These are phyloP conservation scores for Cyclotella choctawhatcheeana DNA, from an alignment of 108 stramenopile genomes.

Conservation along the genomic window DNA sequence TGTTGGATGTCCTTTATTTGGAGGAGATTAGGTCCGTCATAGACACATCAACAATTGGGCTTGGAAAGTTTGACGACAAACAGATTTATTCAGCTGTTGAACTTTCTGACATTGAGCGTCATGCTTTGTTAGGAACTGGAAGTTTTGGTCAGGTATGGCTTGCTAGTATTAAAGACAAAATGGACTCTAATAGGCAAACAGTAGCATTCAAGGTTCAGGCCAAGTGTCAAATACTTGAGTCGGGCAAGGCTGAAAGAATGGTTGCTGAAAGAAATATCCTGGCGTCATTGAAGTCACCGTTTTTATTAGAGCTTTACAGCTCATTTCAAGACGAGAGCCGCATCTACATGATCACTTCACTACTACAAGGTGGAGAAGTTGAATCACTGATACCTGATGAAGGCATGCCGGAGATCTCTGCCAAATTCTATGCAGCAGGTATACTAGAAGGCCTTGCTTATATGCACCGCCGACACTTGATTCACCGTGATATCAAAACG, in stretches of 20 bases:
- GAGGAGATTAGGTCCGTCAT: slow-evolving; percentile 15
- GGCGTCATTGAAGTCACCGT: slow-evolving; percentile 59
- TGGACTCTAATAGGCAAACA: neutral
- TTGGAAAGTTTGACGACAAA: slow-evolving; percentile 28
- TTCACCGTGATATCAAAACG: slow-evolving; percentile 84
- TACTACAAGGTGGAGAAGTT: slow-evolving; percentile 72
- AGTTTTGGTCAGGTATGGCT: slow-evolving; percentile 35
- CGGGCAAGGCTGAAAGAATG: slow-evolving; percentile 9
- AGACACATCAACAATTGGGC: slow-evolving; percentile 32
- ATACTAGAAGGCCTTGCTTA: slow-evolving; percentile 63
- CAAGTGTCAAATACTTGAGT: slow-evolving; percentile 21
- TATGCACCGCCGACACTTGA: slow-evolving; percentile 68
- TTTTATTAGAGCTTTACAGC: slow-evolving; percentile 59
- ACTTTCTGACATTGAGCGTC: slow-evolving; percentile 12
- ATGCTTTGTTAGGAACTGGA: slow-evolving; percentile 20
- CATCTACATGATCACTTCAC: slow-evolving; percentile 77
- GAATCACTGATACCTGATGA: slow-evolving; percentile 18
- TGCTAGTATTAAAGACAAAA: slow-evolving; percentile 10
- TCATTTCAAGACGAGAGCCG: slow-evolving; percentile 65
- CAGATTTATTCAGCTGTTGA: slow-evolving; percentile 15
- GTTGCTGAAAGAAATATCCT: slow-evolving; percentile 66
- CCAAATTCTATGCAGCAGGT: slow-evolving; percentile 58
- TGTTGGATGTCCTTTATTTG: slow-evolving; percentile 20
- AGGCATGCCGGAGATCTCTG: slow-evolving; percentile 23
- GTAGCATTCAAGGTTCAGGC: slow-evolving; percentile 27